Conservation (phyloP, 208 protist genomes). For the Balamuthia mandrillaris region DNA sequence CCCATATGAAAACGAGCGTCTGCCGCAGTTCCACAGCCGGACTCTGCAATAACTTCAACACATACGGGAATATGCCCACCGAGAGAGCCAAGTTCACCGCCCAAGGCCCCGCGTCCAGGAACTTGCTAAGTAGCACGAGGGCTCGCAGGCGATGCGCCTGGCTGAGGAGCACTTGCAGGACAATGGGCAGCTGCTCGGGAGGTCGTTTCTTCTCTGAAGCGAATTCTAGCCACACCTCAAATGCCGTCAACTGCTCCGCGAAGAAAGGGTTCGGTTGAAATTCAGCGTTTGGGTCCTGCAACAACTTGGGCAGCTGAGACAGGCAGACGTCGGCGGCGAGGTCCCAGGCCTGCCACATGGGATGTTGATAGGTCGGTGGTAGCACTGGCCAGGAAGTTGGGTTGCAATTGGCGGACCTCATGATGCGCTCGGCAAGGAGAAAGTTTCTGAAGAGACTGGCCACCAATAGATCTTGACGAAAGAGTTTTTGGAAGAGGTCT, state of each 20-base stretch:
- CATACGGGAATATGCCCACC: conserved; percentile 96
- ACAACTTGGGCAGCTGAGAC: conserved; percentile 82
- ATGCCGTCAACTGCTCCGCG: conserved; percentile 95
- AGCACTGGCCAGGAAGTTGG: conserved; percentile 89
- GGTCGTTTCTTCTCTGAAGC: conserved; percentile 76
- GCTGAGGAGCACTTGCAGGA: conserved; percentile 84
- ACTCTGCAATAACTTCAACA: conserved; percentile 89
- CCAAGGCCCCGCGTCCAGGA: conserved; percentile 92
- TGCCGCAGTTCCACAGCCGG: conserved; percentile 74
- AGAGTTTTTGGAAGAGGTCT: conserved; percentile 89
- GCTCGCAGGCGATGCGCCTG: conserved; percentile 89
- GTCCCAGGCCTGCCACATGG: conserved; percentile 92
- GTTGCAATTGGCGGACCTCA: conserved; percentile 89
- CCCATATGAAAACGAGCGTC: conserved; percentile 80
- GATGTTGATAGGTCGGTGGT: conserved; percentile 88
- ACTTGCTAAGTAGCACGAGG: conserved; percentile 89
- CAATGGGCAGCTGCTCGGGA: conserved; percentile 94
- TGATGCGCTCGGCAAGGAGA: conserved; percentile 92
- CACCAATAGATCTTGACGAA: conserved; percentile 91
- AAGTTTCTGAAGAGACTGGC: conserved; percentile 95
- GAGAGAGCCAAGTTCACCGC: conserved; percentile 89
- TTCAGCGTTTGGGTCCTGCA: conserved; percentile 53
- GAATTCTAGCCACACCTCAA: conserved; percentile 96
- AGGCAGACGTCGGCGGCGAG: conserved; percentile 85
- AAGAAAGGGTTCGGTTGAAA: conserved; percentile 82